Evolutionary conservation across 2,329 filamentous ascomycete genomes (phyloP).

Genomic region (Didymella sp.): DNA sequence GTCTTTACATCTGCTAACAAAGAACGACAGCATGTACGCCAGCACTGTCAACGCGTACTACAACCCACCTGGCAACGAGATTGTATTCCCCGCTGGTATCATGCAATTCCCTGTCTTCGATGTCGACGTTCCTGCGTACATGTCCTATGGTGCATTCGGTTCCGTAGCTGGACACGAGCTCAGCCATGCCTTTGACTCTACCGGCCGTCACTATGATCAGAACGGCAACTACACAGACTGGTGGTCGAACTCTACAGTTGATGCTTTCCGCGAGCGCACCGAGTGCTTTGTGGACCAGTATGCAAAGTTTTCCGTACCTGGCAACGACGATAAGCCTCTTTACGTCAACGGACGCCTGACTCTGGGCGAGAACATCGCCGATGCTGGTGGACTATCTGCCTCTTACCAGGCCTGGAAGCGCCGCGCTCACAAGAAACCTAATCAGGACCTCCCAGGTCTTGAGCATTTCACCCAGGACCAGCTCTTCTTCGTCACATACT

Average conservation of each 20-base stretch:
- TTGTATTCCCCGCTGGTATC: constrained; percentile 73
- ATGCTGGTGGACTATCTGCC: constrained; percentile 70
- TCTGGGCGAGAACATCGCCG: constrained; percentile 74
- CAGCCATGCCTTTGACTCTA: constrained; percentile 73
- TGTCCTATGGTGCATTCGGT: constrained; percentile 74
- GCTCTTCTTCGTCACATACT: constrained; percentile 72
- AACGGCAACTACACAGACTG: constrained; percentile 70
- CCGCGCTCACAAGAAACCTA: constrained; percentile 59
- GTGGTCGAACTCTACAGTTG: constrained; percentile 68
- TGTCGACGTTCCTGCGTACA: constrained; percentile 66
- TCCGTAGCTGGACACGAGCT: constrained; percentile 73
- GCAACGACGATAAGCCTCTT: constrained; percentile 62
- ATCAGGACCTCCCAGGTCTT: constrained; percentile 60
- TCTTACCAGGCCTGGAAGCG: constrained; percentile 71
- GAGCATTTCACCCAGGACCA: constrained; percentile 70
- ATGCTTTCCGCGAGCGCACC: constrained; percentile 64
- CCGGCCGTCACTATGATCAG: constrained; percentile 69
- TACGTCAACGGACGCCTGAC: constrained; percentile 70
- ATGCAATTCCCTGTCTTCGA: constrained; percentile 73
- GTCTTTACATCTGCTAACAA: neutral
- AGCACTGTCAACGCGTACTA: constrained; percentile 68
- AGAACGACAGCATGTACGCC: neutral
- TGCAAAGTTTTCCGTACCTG: constrained; percentile 64
- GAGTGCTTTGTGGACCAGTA: constrained; percentile 75
- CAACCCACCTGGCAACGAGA: constrained; percentile 69